Conservation (phyloP, 768 basidiomycete genomes). For the Boletus tomentosulus region DNA sequence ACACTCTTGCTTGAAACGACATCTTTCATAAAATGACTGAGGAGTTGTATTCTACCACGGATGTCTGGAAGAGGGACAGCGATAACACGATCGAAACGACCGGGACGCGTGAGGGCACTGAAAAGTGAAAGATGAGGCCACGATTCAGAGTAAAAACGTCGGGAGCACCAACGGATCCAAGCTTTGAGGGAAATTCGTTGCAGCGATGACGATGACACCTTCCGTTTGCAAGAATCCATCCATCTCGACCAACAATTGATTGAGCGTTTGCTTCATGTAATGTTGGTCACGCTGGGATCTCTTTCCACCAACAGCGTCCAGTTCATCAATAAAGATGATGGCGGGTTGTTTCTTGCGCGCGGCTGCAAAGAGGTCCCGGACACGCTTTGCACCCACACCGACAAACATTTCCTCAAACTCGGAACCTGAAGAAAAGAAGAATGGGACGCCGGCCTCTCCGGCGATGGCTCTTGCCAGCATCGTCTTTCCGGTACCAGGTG, state of each 20-base stretch:
- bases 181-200: slow-evolving; percentile 96
- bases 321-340: slow-evolving; percentile 97
- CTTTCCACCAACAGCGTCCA: slow-evolving; percentile 91
- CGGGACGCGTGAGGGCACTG: slow-evolving; percentile 92
- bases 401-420: slow-evolving; percentile 99
- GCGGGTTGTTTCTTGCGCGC: slow-evolving; percentile 94
- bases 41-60: slow-evolving; percentile 87
- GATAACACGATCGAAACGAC: slow-evolving; percentile 92
- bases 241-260: slow-evolving; percentile 95
- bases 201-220: slow-evolving; percentile 92
- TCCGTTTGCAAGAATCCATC: slow-evolving; percentile 94
- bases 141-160: neutral
- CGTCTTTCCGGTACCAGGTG: slow-evolving; percentile 79
- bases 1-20: slow-evolving; percentile 60
- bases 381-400: slow-evolving; percentile 90
- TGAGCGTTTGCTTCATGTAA: slow-evolving; percentile 91
- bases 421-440: slow-evolving; percentile 94
- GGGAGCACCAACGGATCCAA: slow-evolving; percentile 70
- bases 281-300: slow-evolving; percentile 80
- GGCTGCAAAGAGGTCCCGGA: slow-evolving; percentile 90
- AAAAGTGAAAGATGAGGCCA: slow-evolving; percentile 11
- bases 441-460: slow-evolving; percentile 96
- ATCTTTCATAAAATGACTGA: slow-evolving; percentile 85
- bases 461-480: slow-evolving; percentile 96
- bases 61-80: slow-evolving; percentile 94